These are phyloP conservation scores for Cutaneotrichosporon dermatis DNA, from an alignment of 1,284 basidiomycete species.

Conservation along the genomic window DNA sequence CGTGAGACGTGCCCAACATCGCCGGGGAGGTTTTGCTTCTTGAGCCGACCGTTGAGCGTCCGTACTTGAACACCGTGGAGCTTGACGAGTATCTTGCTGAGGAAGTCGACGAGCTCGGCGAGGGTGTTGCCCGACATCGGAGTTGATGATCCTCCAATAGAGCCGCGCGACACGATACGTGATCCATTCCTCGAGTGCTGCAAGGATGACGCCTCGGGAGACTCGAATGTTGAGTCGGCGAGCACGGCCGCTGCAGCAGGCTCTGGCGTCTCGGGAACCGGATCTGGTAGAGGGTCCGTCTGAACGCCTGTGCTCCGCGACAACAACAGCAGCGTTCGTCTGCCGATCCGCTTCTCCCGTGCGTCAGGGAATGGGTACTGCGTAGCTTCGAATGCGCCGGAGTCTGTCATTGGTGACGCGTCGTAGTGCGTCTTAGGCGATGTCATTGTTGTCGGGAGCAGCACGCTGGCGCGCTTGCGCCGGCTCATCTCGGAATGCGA, in stretches of 20 bases:
- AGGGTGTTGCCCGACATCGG: neutral
- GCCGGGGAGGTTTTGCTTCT: conserved; percentile 77
- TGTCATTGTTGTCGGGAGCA: conserved; percentile 15
- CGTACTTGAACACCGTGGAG: conserved; percentile 78
- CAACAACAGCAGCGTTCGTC: conserved; percentile 56
- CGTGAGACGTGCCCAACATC: conserved; percentile 85
- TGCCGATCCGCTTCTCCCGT: conserved; percentile 27
- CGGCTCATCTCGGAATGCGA: conserved; percentile 20
- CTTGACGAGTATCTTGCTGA: conserved; percentile 62
- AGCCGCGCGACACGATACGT: neutral
- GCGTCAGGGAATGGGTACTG: neutral
- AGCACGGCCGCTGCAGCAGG: neutral
- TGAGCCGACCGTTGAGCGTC: conserved; percentile 81
- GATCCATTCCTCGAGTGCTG: neutral
- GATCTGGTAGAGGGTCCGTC: conserved; percentile 55
- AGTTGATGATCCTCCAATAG: neutral
- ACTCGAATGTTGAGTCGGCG: no score
- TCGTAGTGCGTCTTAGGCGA: conserved; percentile 11
- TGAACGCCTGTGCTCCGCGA: conserved; percentile 67
- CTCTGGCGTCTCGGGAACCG: neutral
- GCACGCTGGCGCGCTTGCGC: conserved; percentile 39
- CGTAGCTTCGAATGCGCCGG: neutral
- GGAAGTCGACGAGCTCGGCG: conserved; percentile 49
- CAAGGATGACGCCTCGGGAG: neutral
- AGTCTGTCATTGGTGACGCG: conserved; percentile 1